Evolutionary conservation across 495 filamentous ascomycete genomes (phyloP), one percentile per base, ranked within the genome.

Genomic region (Daldinia vernicosa): DNA sequence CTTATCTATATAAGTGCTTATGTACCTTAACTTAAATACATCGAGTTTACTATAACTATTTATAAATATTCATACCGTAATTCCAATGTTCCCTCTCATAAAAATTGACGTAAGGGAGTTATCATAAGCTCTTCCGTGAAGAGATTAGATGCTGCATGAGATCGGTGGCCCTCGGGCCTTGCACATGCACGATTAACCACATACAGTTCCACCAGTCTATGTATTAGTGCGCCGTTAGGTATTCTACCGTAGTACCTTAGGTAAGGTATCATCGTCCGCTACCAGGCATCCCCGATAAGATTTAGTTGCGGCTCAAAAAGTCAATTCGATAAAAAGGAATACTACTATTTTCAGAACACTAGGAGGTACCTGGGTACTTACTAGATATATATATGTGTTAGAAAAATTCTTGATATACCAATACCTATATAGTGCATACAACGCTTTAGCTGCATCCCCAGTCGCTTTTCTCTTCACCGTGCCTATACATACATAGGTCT

Each of bases 291-390:
- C 19, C 43, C 43, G 43, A 47, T 47, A 47, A 24, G 43, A 47
- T 47, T 47, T 52, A 52, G 26, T 28, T 52, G 50, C 50, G 50
- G 50, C 50, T 53, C 50, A 53, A 53, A 28, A 53, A 11, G 50
- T 53, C 27, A 53, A 53, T 53, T 24, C 43, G 4, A 47, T 12
- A 22, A 22, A 11, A 11, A 24, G 22, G 9, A 11, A 24, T 4
- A 14, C 14, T 17, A 24, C 17, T 47, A 47, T 47, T 47, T 47
- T 47, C 43, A 47, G 43, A 17, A 47, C 17, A 17, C n/a, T 19
- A 17, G 2, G 19, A 24, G 17, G 19, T 47, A 47, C 19, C 8
- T 47, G 24, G 9, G 43, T 47, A 47, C 43, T 1, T 22, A 47
- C 43, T 19, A 17, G 24, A 24, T 24, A 1, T 47, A 47, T 24